Evolutionary conservation across 768 basidiomycete species (phyloP), one percentile per base, ranked within the genome.

Genomic region (Trichaptum fuscoviolaceum): DNA sequence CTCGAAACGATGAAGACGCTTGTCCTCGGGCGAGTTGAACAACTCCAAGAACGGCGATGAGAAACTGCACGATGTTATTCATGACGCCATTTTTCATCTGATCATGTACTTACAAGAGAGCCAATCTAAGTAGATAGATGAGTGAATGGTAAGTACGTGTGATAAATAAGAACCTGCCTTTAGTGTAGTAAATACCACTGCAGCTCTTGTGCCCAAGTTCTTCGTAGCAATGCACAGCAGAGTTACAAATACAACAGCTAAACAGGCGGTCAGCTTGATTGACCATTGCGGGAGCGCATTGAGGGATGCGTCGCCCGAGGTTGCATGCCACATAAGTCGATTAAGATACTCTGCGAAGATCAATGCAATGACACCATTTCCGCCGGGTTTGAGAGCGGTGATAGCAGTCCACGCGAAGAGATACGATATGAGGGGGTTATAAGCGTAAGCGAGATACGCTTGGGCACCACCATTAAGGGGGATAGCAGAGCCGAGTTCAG

Each of bases 341-440:
- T 95, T 96, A 65, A 97, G 75, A 74, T 99, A 99, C 79, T 98
- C 95, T 6, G 90, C 87, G 74, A 93, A 93, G 64, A 94, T 95
- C 60, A 98, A 87, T 58, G 90, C 88, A 62, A 96, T 89, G 42
- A 96, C 93, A 1, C 96, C 92, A 71, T 87, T 89, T 57, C 83
- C 77, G 65, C 92, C 92, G 72, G 95, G 95, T 73, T 89, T 95
- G 20, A 96, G 78, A 18, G 92, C 91, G 57, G 91, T 89, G 65
- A 96, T 96, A 4, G 93, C 90, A 17, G 94, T 95, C 94, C 95
- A 99, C 18, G 95, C 89, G 77, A 93, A 99, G 10, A 97, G 83
- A 75, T 94, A 99, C 8, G 95, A 93, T 52, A 90, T 79, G 20
- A 93, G 82, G 26, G 93, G 92, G 1, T 91, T 93, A 73, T 93